Evolutionary conservation across 176 grass and related monocot genomes (phyloP).

Genomic region (Bothriochloa decipiens): DNA sequence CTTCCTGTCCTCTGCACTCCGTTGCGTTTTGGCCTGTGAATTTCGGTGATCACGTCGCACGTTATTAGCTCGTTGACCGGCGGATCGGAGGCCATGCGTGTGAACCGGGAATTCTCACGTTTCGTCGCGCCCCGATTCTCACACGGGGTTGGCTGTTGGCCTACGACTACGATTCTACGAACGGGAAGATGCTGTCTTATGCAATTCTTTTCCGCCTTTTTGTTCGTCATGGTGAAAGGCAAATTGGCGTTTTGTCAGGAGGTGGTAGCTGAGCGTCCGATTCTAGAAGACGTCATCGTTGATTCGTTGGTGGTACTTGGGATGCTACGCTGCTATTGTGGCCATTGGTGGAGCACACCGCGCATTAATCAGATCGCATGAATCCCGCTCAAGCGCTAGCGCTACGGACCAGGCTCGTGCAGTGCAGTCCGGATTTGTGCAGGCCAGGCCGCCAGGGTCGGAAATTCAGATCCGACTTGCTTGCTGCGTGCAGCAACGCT

Average conservation of each 20-base stretch:
- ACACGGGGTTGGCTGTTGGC: neutral
- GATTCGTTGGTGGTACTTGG: neutral
- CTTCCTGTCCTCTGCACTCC: neutral
- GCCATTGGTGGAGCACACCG: neutral
- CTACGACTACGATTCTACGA: neutral
- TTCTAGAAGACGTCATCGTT: conserved; percentile 21
- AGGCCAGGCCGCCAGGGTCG: neutral
- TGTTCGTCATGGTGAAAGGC: neutral
- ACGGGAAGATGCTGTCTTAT: conserved; percentile 1
- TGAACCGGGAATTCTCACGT: conserved; percentile 1
- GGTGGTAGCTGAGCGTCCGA: neutral
- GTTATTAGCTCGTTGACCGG: conserved; percentile 34
- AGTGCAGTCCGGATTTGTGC: neutral
- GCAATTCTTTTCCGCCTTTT: neutral
- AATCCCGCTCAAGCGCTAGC: neutral
- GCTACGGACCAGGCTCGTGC: neutral
- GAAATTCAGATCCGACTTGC: conserved; percentile 23
- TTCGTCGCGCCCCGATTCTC: neutral
- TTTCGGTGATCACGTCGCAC: neutral
- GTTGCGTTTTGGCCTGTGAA: neutral
- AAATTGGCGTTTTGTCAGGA: conserved; percentile 13
- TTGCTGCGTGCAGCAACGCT: neutral
- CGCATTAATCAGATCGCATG: neutral
- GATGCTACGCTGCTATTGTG: neutral
- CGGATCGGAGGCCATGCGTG: neutral